A percentile compares a stretch with the other conserved stretches of the same genome.
Conservation (phyloP, 805 yeast species). For the Spathaspora passalidarum region DNA sequence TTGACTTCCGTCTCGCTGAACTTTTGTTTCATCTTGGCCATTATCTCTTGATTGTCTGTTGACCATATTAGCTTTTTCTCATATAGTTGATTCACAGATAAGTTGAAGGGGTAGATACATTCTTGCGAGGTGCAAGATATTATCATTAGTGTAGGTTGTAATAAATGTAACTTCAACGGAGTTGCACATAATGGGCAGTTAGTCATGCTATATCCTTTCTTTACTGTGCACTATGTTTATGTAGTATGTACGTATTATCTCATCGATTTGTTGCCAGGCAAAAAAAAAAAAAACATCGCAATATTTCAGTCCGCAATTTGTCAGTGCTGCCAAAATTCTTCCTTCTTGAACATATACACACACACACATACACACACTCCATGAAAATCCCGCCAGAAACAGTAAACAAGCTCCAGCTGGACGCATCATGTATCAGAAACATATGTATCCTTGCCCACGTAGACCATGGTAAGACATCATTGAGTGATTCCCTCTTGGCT, state of each 20-base stretch:
- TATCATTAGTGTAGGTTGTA: constrained; percentile 24
- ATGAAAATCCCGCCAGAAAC: constrained; percentile 65
- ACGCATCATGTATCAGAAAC: constrained; percentile 72
- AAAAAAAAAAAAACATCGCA: not conserved
- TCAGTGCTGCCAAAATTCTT: not conserved
- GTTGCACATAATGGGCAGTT: constrained; percentile 30
- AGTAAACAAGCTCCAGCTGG: constrained; percentile 62
- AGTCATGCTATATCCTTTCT: constrained; percentile 11
- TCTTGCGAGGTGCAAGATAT: constrained; percentile 25
- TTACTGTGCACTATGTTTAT: not conserved
- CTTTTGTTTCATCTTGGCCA: constrained; percentile 24
- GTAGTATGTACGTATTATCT: not conserved
- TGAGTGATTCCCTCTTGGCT: constrained; percentile 88
- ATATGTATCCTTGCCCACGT: constrained; percentile 97
- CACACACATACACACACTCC: not conserved
- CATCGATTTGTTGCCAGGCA: not conserved
- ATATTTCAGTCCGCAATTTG: not conserved
- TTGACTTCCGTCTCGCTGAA: constrained; percentile 21
- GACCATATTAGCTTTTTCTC: constrained; percentile 18
- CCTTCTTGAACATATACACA: too few species aligned
- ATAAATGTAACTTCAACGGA: constrained; percentile 20
- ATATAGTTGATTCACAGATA: constrained; percentile 26
- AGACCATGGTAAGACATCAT: constrained; percentile 96
- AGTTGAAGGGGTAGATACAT: constrained; percentile 33
- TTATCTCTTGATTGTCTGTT: constrained; percentile 22